Base-by-base conservation (phyloP, 768 basidiomycete genomes). In the Termitomyces sp. region DNA sequence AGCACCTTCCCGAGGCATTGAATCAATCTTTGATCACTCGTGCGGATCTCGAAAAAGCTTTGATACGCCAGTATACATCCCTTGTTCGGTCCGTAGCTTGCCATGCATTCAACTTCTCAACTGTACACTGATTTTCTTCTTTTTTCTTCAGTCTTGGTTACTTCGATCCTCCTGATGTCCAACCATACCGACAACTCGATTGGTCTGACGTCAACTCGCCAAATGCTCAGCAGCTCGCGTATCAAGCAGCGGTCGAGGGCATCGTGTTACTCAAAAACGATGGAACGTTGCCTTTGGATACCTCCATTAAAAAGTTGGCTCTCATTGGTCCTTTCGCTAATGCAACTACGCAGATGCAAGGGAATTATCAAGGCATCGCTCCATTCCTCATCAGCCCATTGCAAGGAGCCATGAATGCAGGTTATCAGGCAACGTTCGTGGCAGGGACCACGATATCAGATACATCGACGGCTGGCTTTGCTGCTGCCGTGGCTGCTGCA, bases 181-280 rank as follows among this genome's bases (percentile, higher is more conserved):
- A 85, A 66, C 82, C 84, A 4, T 84, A 75, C 69, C 77, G 84
- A 2, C 78, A 81, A 63, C 73, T 85, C 17, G 69, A 65, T 42
- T 85, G 80, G 78, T 69, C 72, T 5, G 76, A 81, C 60, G 76
- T 86, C 63, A 82, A 84, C 67, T 77, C 77, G 0, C 77, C 79
- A 3, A 53, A 68, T 8, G 77, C 84, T 1, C 82, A 81, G 62
- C 66, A 74, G 17, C 75, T 86, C 14, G 84, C 84, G 3, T 72
- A 81, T 66, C 73, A 75, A 56, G 82, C 81, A 32, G 84, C 84
- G 4, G 70, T 79, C 5, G 81, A 84, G 67, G 82, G 84, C 25
- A 77, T 85, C 3, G 83, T 84, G n/a, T 74, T 88, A 6, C 73
- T 88, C 17, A 88, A 88, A 75, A 89, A 88, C 66, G 83, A 86